A percentile compares a stretch with the other conserved stretches of the same genome.
Conservation (phyloP, 768 basidiomycete genomes). For the Tulasnella sp. region DNA sequence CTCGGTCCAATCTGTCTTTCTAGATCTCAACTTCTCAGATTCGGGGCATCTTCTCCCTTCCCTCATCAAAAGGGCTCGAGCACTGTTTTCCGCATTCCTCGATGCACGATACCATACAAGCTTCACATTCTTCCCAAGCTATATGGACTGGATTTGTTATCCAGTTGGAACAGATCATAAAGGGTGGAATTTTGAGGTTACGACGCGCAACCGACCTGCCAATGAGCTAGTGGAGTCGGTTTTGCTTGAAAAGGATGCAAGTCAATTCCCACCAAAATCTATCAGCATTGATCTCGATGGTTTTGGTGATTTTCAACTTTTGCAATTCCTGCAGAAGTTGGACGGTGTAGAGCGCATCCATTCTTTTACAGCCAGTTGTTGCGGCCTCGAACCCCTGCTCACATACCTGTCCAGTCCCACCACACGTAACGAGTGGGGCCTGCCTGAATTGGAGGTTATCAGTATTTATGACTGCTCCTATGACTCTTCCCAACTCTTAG, state of each 20-base stretch:
- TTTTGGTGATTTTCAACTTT: background rate
- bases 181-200: background rate
- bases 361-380: background rate
- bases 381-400: background rate
- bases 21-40: background rate
- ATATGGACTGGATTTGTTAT: background rate
- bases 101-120: background rate
- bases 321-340: background rate
- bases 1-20: background rate
- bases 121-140: background rate
- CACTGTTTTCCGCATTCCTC: background rate
- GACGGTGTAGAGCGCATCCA: background rate
- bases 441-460: background rate
- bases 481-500: background rate
- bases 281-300: background rate
- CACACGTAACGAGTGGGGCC: background rate
- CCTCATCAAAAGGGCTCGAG: background rate
- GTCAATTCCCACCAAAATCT: background rate
- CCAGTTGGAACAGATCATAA: background rate
- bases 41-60: background rate
- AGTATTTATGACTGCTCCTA: background rate
- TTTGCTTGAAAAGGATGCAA: background rate
- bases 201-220: background rate
- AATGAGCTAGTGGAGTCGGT: background rate
- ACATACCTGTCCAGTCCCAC: background rate